Evolutionary conservation across 352 stramenopile genomes (phyloP), one percentile per base, ranked within the genome.

Genomic region (Elongisporangium prolatum): DNA sequence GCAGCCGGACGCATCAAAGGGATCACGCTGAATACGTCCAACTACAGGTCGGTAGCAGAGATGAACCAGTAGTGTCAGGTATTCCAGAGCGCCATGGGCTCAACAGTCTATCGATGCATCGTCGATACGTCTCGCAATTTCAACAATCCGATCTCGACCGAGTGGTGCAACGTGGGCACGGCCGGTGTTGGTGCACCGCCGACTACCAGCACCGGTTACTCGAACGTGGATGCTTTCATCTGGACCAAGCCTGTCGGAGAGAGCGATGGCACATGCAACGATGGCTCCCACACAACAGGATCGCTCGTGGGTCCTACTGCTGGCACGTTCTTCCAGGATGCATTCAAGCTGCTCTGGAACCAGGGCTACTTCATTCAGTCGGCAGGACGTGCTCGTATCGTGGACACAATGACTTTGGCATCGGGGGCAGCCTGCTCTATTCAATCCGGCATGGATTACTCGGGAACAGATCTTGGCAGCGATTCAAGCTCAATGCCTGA

Each of bases 151-250:
- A 61, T 65, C 6, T 64, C 63, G 0, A 69, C 52, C 48, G 82
- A 90, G 37, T 92, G 82, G 82, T 92, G 82, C 72, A 91, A 91
- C 54, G 66, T 81, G 28, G 70, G 73, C 16, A 69, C 65, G 9
- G 77, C 71, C 1, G 82, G 77, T n/a, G 81, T 91, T 18, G 79
- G 82, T 22, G 59, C 68, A 11, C 77, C 75, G 22, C 77, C 82
- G 16, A 80, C 77, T 7, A 67, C 53, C 17, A 54, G 79, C 2
- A 89, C 79, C 1, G 79, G 77, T 1, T 56, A 76, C 10, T 54
- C 40, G 4, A 76, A 85, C 48, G 53, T 91, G 8, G 77, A 88
- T 57, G 87, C 87, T 66, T 86, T 84, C 51, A 63, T 89, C 52
- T 91, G 78, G 77, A 59, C 87, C 61, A 91, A 89, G 56, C 63